Evolutionary conservation across 768 basidiomycete species (phyloP).

Genomic region (Clitopilus hobsonii): DNA sequence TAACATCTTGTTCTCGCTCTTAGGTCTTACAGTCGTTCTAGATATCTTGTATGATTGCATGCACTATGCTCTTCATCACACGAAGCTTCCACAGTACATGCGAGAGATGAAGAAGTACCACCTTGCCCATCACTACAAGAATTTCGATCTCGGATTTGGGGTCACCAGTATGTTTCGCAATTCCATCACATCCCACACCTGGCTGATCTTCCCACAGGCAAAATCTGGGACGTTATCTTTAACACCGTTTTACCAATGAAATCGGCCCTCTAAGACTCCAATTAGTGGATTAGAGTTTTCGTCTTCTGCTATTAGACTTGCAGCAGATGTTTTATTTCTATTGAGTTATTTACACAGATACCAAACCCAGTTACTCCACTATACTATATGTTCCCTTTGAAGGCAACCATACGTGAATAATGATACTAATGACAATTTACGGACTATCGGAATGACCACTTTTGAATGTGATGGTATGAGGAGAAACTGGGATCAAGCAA

Average conservation of each 20-base stretch:
- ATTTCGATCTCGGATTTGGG: constrained; percentile 95
- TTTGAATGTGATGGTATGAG: neutral
- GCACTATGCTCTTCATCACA: constrained; percentile 94
- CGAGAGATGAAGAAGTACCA: constrained; percentile 96
- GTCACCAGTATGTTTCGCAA: constrained; percentile 68
- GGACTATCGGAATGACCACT: neutral
- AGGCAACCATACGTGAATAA: neutral
- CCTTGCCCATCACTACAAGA: constrained; percentile 96
- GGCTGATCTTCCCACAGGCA: constrained; percentile 41
- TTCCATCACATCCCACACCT: neutral
- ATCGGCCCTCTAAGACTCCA: neutral
- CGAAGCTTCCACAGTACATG: constrained; percentile 80
- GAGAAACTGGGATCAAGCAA: neutral
- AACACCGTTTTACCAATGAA: constrained; percentile 58
- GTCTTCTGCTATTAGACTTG: neutral
- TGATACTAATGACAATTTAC: neutral
- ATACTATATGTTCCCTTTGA: neutral
- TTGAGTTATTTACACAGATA: neutral
- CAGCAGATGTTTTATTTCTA: neutral
- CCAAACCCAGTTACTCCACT: neutral
- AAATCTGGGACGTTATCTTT: constrained; percentile 93
- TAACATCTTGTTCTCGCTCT: neutral
- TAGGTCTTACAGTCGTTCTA: constrained; percentile 19
- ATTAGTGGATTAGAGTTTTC: neutral
- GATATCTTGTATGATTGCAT: constrained; percentile 84